Base-by-base conservation (phyloP, 306 rosid species). In the Urtica urens region DNA sequence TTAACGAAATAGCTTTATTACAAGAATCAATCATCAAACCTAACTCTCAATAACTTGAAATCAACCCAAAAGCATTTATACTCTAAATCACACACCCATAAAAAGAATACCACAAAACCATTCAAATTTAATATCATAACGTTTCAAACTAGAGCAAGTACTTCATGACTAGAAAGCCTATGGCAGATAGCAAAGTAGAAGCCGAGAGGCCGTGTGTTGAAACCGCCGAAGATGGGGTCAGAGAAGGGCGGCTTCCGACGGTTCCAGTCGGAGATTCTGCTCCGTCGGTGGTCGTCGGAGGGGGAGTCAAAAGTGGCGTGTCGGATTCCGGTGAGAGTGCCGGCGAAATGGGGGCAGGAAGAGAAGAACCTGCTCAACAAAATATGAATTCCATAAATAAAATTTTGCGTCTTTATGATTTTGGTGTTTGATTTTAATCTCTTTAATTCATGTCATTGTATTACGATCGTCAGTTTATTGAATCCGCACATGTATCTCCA, bases 221-320 rank as follows among this genome's bases (percentile, higher is more conserved):
- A 7, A 44, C 2, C 34, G 84, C 80, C 19, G 75, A 61, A 4
- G 96, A 84, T 5, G 94, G 87, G 37, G 74, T 75, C 45, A 81
- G 42, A 51, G 42, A 62, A 1, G 87, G 66, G 38, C 72, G 87
- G 65, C 82, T 76, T 15, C 84, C 78, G 3, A 71, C 46, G 19
- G 73, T 45, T 46, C 46, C 50, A 27, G 84, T 59, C 3, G 94
- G 85, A 55, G 73, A 53, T 22, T 47, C 74, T 1, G 85, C 62
- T 17, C 64, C 76, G 1, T 82, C 59, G 20, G 53, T 67, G 0
- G 77, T 44, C 30, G 92, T 63, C 44, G 84, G 60, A 46, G 78
- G 50, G 23, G 81, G 79, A 49, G 66, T 71, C 38, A 49, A 15
- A 34, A 51, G 63, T 8, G 70, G 44, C 3, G 66, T 58, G 46